phyloP scores from a whole-genome alignment of 331 rosid species.

The Spiraea crenata region DNA sequence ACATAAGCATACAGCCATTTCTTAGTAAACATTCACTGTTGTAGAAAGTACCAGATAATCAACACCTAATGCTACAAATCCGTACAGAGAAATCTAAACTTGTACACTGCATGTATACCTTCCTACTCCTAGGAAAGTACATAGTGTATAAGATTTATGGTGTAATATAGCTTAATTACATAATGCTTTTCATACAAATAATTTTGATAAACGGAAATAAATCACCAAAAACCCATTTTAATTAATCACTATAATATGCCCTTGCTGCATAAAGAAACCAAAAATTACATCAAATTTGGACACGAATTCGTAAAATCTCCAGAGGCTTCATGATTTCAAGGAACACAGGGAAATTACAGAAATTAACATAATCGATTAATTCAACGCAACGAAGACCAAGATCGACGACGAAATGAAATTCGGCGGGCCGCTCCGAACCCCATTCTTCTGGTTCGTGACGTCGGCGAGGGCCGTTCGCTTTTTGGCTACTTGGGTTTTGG shows the following conservation, averaged over 20 bases:
- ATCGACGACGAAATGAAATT: conserved; percentile 32
- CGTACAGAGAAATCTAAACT: background rate
- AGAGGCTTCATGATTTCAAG: conserved; percentile 11
- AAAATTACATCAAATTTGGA: background rate
- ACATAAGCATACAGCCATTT: background rate
- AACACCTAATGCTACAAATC: background rate
- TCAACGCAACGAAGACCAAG: background rate
- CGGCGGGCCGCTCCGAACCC: conserved; percentile 29
- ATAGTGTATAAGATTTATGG: background rate
- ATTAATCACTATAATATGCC: background rate
- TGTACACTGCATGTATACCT: background rate
- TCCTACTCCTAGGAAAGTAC: no score
- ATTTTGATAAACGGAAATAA: background rate
- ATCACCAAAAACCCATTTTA: background rate
- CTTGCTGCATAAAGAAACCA: background rate
- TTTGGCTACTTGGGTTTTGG: conserved; percentile 46
- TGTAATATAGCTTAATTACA: no score
- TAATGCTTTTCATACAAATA: no score
- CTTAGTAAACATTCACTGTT: background rate
- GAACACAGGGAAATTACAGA: background rate
- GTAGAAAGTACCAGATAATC: background rate
- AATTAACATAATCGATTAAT: background rate
- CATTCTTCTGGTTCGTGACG: conserved; percentile 57
- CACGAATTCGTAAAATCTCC: no score
- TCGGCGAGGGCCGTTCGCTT: conserved; percentile 78